phyloP scores from a whole-genome alignment of 306 rosid species.

The Corylus heterophylla region DNA sequence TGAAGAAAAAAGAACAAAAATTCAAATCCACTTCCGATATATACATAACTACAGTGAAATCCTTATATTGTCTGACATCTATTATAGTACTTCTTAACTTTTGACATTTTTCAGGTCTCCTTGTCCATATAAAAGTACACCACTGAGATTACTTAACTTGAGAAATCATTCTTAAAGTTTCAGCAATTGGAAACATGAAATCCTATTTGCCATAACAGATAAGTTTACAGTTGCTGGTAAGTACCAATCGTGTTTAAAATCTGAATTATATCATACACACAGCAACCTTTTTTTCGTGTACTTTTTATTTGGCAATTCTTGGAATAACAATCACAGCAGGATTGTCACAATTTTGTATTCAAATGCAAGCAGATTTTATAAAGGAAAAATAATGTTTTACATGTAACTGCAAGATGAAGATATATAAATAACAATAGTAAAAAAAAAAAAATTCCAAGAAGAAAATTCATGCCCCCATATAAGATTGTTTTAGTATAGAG shows the following conservation, averaged over 20 bases:
- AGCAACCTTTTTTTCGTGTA: not conserved
- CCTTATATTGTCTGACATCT: not conserved
- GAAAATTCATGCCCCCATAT: not conserved
- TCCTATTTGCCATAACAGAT: not conserved
- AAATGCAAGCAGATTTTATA: not conserved
- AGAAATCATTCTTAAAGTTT: not conserved
- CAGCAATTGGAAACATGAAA: not conserved
- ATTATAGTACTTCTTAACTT: not conserved
- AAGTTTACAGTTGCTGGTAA: not conserved
- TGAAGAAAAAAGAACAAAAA: too few relatives aligned
- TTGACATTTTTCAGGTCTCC: not conserved
- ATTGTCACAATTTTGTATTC: not conserved
- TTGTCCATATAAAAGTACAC: not conserved
- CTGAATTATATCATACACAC: not conserved
- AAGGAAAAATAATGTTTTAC: not conserved
- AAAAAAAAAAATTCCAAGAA: not conserved
- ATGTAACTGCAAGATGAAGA: slow-evolving; percentile 2
- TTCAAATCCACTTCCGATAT: not conserved
- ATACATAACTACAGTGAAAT: not conserved
- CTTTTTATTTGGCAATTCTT: not conserved
- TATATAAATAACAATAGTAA: not conserved
- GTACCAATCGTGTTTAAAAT: not conserved
- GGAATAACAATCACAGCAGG: slow-evolving; percentile 11
- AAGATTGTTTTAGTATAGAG: not conserved
- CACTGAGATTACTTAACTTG: not conserved